phyloP scores from a whole-genome alignment of 495 filamentous ascomycete genomes.

The Trichoderma gamsii region DNA sequence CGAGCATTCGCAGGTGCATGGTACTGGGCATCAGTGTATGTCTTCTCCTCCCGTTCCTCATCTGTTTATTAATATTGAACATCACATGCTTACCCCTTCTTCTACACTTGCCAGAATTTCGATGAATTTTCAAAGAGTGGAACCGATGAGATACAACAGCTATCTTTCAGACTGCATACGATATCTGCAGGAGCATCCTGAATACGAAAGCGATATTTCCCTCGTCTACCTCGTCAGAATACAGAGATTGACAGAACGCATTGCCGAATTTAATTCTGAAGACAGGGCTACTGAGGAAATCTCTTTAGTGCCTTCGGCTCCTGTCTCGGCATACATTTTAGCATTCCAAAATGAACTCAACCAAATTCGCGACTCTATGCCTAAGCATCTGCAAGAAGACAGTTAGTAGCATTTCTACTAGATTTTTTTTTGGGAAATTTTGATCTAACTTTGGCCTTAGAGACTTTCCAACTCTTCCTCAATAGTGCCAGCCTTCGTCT shows the following conservation, averaged over 20 bases:
- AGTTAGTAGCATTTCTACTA: conserved; percentile 15
- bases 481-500: conserved; percentile 23
- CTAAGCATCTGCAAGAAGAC: conserved; percentile 23
- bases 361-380: conserved; percentile 23
- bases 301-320: conserved; percentile 19
- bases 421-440: not conserved
- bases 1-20: conserved; percentile 34
- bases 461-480: not conserved
- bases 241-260: conserved; percentile 35
- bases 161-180: conserved; percentile 33
- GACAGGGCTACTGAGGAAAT: conserved; percentile 19
- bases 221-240: conserved; percentile 31
- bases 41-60: not conserved
- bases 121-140: conserved; percentile 28
- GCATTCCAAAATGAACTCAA: conserved; percentile 32
- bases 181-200: conserved; percentile 28
- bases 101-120: conserved; percentile 1
- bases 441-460: conserved; percentile 14
- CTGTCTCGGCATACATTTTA: conserved; percentile 22
- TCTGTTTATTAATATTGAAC: conserved; percentile 25
- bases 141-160: conserved; percentile 28
- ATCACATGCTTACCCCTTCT: not conserved
- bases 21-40: conserved; percentile 31
- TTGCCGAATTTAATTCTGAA: conserved; percentile 26
- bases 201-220: conserved; percentile 30